Evolutionary conservation across 2,329 filamentous ascomycete genomes (phyloP), one percentile per base, ranked within the genome.

Genomic region (Cercospora sesami): DNA sequence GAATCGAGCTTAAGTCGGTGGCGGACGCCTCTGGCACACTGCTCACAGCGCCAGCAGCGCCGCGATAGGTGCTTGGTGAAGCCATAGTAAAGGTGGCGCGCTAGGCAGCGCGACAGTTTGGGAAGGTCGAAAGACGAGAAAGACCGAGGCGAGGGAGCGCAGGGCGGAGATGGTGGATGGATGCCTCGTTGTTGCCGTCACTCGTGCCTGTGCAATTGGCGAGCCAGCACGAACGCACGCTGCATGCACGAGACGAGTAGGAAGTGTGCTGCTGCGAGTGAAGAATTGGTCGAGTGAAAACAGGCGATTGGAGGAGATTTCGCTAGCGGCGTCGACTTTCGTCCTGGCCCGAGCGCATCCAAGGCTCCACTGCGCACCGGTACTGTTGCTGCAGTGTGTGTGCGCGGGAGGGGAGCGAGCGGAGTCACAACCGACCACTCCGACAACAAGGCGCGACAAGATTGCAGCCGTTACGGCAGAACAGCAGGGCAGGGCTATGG

Each of bases 1-100:
- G 70, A 72, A 61, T 59, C 21, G 68, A 69, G 70, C 63, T 72
- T 66, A 64, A 31, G 53, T 57, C 31, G 58, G 59, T 71, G 70
- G 71, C 68, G 68, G 59, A 65, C 69, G 71, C 66, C 69, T 65
- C 23, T 63, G 63, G 63, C 65, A 66, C 36, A 18, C 55, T 26
- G 4, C 14, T 4, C 23, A 18, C 4, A 18, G 12, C 26, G 60
- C 60, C 23, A 26, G 42, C 36, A 48, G 23, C 60, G 31, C 18
- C 60, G 39, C 39, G 60, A 62, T 62, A n/a, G 36, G 60, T 63
- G 60, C 60, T 30, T 48, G 42, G 42, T 16, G 23, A 14, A 23
- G 65, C 33, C 55, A 58, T 26, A n/a, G 62, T 33, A 59, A 36
- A 39, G 39, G 68, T 70, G 70, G 70, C 68, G 70, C 68, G 63